Conservation (phyloP, 352 stramenopile genomes). For the Pythium volutum region DNA sequence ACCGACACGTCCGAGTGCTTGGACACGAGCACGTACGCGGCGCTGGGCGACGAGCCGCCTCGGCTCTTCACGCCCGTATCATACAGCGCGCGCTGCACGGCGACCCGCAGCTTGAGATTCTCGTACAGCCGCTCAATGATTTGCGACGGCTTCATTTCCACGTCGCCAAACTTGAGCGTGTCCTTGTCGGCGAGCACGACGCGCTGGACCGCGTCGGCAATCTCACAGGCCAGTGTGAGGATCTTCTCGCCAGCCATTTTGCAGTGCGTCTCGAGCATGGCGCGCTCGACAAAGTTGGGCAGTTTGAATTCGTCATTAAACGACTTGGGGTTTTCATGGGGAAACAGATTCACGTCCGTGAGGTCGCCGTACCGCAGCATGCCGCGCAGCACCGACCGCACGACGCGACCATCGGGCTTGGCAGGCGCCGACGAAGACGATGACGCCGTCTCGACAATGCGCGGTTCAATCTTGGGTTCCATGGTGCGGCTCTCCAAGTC, state of each 20-base stretch:
- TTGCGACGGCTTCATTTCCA: slow-evolving; percentile 69
- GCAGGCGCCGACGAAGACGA: neutral
- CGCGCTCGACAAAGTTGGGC: slow-evolving; percentile 67
- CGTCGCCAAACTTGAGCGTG: slow-evolving; percentile 69
- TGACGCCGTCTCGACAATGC: slow-evolving; percentile 26
- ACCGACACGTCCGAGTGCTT: slow-evolving; percentile 66
- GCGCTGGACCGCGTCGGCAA: slow-evolving; percentile 50
- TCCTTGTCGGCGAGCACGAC: slow-evolving; percentile 66
- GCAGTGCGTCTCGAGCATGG: slow-evolving; percentile 49
- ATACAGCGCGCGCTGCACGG: slow-evolving; percentile 70
- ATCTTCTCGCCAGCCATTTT: slow-evolving; percentile 59
- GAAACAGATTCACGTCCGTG: slow-evolving; percentile 64
- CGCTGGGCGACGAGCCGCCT: slow-evolving; percentile 17
- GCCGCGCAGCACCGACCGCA: slow-evolving; percentile 62
- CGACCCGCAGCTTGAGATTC: slow-evolving; percentile 82
- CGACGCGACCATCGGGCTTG: slow-evolving; percentile 59
- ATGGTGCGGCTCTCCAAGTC: slow-evolving; percentile 24
- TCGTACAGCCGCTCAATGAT: slow-evolving; percentile 84
- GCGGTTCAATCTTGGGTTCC: slow-evolving; percentile 44
- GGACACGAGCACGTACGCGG: slow-evolving; percentile 65
- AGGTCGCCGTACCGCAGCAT: slow-evolving; percentile 81
- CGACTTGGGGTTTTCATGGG: slow-evolving; percentile 32
- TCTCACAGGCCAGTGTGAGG: slow-evolving; percentile 55
- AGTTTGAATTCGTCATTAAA: slow-evolving; percentile 81
- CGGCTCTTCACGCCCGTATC: slow-evolving; percentile 36